Evolutionary conservation across 176 grass and related monocot genomes (phyloP).

Genomic region (Miscanthus lutarioriparius): DNA sequence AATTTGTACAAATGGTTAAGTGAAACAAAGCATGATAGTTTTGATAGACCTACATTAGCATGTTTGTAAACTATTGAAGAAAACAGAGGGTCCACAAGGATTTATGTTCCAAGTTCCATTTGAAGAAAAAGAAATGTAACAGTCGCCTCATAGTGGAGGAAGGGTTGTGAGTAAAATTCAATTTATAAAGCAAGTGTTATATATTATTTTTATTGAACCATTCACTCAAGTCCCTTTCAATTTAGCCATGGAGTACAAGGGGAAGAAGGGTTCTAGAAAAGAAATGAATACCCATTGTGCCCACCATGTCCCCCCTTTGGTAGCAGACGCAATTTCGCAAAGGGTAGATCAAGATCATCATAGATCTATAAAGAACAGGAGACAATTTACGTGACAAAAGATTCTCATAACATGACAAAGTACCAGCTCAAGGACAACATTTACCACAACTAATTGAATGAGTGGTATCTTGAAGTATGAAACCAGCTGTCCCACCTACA

Average conservation of each 20-base stretch:
- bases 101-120: background rate
- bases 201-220: background rate
- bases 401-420: background rate
- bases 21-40: background rate
- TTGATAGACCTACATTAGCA: background rate
- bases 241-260: background rate
- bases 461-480: conserved; percentile 92
- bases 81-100: background rate
- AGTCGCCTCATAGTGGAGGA: background rate
- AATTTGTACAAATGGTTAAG: background rate
- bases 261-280: background rate
- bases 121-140: background rate
- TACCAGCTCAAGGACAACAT: conserved; percentile 8
- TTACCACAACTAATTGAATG: conserved; percentile 91
- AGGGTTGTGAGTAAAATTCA: background rate
- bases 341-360: conserved; percentile 87
- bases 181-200: background rate
- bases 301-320: conserved; percentile 94
- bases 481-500: conserved; percentile 80
- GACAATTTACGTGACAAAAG: conserved; percentile 11
- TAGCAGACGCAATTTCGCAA: conserved; percentile 80
- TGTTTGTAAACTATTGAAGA: background rate
- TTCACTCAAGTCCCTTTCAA: background rate
- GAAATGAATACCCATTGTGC: conserved; percentile 70
- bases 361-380: conserved; percentile 64